Base-by-base conservation (phyloP, 2,329 filamentous ascomycete species). In the Talaromyces islandicus region DNA sequence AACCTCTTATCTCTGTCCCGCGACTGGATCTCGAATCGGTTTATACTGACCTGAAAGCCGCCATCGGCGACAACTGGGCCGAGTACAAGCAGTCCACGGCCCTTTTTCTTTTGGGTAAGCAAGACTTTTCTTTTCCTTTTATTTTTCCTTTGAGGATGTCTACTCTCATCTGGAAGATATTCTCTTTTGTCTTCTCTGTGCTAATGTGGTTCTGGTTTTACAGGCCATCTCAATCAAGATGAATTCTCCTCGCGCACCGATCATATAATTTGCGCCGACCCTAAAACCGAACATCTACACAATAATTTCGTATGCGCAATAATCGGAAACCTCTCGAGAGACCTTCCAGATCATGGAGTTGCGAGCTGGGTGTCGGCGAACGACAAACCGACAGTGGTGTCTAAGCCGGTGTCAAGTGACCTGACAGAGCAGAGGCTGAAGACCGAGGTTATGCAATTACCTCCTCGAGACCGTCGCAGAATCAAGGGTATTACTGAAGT, bases 311-410 rank as follows among this genome's bases (percentile, higher is more conserved):
- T 88, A 61, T 78, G 80, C 66, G 82, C 82, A 24, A 79, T 88
- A 54, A 82, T 83, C 63, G 81, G 79, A 24, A 88, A 88, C 66
- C 76, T 81, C 24, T 77, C 76, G 61, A 80, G 85, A 67, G 85
- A 88, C 67, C 75, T 82, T 32, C 85, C 85, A 1, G 83, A 85
- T 58, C 81, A 84, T 60, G 84, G 84, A 50, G 82, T 87, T 61
- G 85, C 85, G 62, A 81, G 79, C 66, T 88, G 84, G 83, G 85
- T 88, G 54, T 82, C 83, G 43, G 84, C 84, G 35, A 85, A 84
- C 62, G 79, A 81, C 69, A 81, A 81, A 66, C 77, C 78, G 17
- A 77, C 76, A 10, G 70, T 77, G 57, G 71, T 80, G 41, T 77
- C 77, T 11, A 81, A 81, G 66, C 80, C 80, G 14, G 76, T 78